Conservation (phyloP, 2,329 filamentous ascomycete genomes). For the Aspergillus fischeri region DNA sequence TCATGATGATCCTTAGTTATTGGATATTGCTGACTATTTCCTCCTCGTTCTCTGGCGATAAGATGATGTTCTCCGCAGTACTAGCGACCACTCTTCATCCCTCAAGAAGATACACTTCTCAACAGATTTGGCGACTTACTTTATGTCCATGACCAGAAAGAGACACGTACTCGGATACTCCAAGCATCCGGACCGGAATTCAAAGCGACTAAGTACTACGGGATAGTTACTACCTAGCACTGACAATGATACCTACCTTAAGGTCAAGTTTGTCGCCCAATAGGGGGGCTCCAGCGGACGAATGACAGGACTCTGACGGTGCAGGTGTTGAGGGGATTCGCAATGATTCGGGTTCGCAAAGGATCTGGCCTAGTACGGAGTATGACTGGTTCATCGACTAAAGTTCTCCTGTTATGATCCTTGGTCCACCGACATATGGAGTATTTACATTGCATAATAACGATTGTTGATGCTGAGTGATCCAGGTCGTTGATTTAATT, state of each 20-base stretch:
- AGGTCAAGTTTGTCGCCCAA: too few species aligned
- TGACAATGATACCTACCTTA: too few species aligned
- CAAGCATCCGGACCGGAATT: not conserved
- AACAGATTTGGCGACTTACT: not conserved
- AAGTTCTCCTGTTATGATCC: not conserved
- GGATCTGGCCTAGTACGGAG: not conserved
- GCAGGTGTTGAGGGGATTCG: slow-evolving; percentile 16
- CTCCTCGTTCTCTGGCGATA: not conserved
- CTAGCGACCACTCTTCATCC: not conserved
- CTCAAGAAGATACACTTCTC: not conserved
- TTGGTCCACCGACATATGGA: not conserved
- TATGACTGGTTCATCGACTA: too few species aligned
- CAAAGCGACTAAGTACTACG: not conserved
- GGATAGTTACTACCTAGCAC: not conserved
- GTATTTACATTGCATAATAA: not conserved
- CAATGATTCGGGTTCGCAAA: slow-evolving; percentile 3
- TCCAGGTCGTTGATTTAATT: not conserved
- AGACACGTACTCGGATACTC: not conserved
- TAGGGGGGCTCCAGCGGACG: slow-evolving; percentile 13
- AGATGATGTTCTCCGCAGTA: not conserved
- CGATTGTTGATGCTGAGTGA: too few species aligned
- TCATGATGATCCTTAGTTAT: not conserved
- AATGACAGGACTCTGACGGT: slow-evolving; percentile 18
- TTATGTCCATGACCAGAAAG: not conserved
- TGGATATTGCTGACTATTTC: not conserved